Evolutionary conservation across 2,329 filamentous ascomycete species (phyloP).

Genomic region (Penicillium psychrosexuale): DNA sequence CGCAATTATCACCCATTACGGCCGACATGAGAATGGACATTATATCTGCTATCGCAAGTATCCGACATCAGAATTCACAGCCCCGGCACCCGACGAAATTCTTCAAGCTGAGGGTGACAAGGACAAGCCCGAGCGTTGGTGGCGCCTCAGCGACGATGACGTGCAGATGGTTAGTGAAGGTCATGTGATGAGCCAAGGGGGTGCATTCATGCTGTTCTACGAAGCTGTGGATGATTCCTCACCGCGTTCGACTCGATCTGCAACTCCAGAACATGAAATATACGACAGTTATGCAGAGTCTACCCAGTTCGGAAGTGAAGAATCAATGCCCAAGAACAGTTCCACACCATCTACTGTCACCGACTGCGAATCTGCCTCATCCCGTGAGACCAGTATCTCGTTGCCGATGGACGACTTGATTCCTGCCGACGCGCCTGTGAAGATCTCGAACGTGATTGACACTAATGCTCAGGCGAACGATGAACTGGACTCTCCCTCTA

Average conservation of each 20-base stretch:
- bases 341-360: constrained; percentile 27
- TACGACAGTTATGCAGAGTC: constrained; percentile 17
- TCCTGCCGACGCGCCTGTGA: not conserved
- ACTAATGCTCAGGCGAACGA: not conserved
- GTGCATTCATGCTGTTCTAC: constrained; percentile 97
- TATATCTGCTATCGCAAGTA: constrained; percentile 88
- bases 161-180: constrained; percentile 72
- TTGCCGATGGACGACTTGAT: constrained; percentile 15
- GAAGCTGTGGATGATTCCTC: constrained; percentile 60
- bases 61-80: constrained; percentile 41
- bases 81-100: constrained; percentile 30
- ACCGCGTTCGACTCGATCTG: not conserved
- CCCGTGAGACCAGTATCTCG: constrained; percentile 31
- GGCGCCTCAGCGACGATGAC: constrained; percentile 84
- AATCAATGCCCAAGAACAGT: constrained; percentile 25
- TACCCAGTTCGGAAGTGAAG: constrained; percentile 11
- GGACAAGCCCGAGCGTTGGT: constrained; percentile 64
- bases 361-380: constrained; percentile 28
- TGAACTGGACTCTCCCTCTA: constrained; percentile 5
- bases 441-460: not conserved
- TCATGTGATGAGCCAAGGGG: constrained; percentile 69
- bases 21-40: constrained; percentile 90
- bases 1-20: constrained; percentile 84
- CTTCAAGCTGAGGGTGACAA: constrained; percentile 34
- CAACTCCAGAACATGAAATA: constrained; percentile 3